Evolutionary conservation across 371 early-diverging fungal species (phyloP), one percentile per base, ranked within the genome.

Genomic region (Batkoa obscura): DNA sequence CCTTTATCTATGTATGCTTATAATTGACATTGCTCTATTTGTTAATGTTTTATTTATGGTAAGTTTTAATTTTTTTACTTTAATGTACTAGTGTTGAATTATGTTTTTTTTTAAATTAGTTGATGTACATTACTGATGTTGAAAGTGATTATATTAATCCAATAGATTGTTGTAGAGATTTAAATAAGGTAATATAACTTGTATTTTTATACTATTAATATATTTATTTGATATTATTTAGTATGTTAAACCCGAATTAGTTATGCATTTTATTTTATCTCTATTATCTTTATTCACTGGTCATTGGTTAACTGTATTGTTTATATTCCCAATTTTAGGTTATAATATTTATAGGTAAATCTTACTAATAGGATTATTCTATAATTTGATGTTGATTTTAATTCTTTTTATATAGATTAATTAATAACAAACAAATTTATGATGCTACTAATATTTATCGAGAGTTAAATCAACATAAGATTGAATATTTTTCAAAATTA

Each of bases 81-180:
- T 45, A 12, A 3, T 13, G 8, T 6, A 45, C 3, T 3, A 45
- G 17, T 45, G 4, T 9, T 45, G 45, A 45, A 3, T 9, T 45
- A 45, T 13, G 3, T 31, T 5, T 48, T 31, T 2, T 3, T 31
- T 12, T 39, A 12, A 30, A 32, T 5, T 31, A 48, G 48, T 23
- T 48, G 3, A 48, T 48, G 48, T 31, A 48, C 32, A 48, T 89
- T 64, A 88, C 89, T 32, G 90, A 88, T 69, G 75, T 89, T 60
- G 90, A 92, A 75, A 87, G 88, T 73, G 96, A 96, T 63, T 96
- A 93, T 71, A 90, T 96, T 70, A 96, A 96, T 68, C 96, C 96
- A 5, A 96, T 96, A 65, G 96, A 96, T 68, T 79, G 94, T 51
- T 92, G 92, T 73, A 86, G 84, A 72, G 88, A 83, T 65, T 74